Base-by-base conservation (phyloP, 2,329 filamentous ascomycete genomes). In the Rutstroemia sp. region DNA sequence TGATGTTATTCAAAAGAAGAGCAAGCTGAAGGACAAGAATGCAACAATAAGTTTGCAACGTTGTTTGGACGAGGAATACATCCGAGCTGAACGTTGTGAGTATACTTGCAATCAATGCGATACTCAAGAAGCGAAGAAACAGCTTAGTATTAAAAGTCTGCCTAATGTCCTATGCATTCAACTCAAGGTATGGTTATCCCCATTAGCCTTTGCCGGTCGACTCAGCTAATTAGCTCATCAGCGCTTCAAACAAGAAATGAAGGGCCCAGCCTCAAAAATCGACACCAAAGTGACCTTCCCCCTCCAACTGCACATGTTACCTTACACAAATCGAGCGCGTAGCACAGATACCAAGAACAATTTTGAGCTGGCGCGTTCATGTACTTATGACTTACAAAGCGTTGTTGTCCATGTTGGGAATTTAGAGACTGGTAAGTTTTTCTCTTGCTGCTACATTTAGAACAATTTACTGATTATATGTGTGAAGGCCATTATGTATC, bases 391-490 rank as follows among this genome's bases (percentile, higher is more conserved):
- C 63, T 80, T 97, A 1, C 80, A 92, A 17, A 91, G 88, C 60
- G 92, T 96, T 2, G 87, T 97, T 21, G 92, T 96, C 40, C 92
- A 97, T 68, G 89, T 95, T 58, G 92, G 92, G 51, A 90, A 92
- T 71, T 87, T 96, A 57, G 91, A 96, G 65, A 91, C 89, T 1
- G 92, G 73, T 73, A 61, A 61, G 67, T 46, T 6, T 51, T 30
- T 14, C 27, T 16, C 21, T 23, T 17, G 10, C 25, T 10, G 3
- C 6, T 8, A 34, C 10, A 34, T 12, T 10, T 34, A 10, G 30
- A 14, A 34, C 12, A 12, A 34, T 12, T 34, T 34, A 12, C 30
- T 34, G 12, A 34, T 34, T 5, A 42, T 60, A 55, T 39, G 30
- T 17, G 46, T 23, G 23, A 10, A n/a, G 40, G 47, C 38, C 30